These are phyloP conservation scores for Schwanniomyces polymorphus DNA, from an alignment of 805 yeast species.

Conservation along the genomic window DNA sequence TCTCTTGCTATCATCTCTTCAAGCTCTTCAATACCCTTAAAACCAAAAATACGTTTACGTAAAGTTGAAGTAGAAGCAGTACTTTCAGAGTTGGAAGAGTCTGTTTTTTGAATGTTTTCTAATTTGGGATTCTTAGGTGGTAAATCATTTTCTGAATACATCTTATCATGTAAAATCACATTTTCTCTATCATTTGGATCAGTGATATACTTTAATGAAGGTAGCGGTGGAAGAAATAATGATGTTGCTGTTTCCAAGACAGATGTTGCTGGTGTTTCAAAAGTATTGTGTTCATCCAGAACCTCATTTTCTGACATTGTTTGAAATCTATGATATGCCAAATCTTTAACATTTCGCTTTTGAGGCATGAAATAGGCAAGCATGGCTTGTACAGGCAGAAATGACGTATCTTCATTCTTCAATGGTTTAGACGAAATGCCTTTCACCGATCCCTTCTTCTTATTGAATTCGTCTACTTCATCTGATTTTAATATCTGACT, in stretches of 20 bases:
- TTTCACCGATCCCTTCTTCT: conserved; percentile 9
- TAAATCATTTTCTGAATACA: conserved; percentile 63
- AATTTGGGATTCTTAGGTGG: conserved; percentile 37
- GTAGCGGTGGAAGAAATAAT: conserved; percentile 77
- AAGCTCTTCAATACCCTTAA: conserved; percentile 40
- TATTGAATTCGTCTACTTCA: conserved; percentile 12
- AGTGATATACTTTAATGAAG: conserved; percentile 62
- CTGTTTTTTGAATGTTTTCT: not conserved
- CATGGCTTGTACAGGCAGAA: conserved; percentile 35
- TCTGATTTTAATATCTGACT: conserved; percentile 16
- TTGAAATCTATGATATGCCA: conserved; percentile 15
- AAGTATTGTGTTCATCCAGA: conserved; percentile 5
- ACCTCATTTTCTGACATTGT: conserved; percentile 16
- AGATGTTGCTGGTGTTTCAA: conserved; percentile 56
- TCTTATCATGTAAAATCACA: conserved; percentile 78
- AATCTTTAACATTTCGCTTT: conserved; percentile 17
- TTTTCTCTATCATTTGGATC: conserved; percentile 66
- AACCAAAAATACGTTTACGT: conserved; percentile 19
- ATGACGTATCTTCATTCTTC: conserved; percentile 14
- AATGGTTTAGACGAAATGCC: conserved; percentile 16
- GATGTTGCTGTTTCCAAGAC: conserved; percentile 77
- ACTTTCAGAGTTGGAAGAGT: not conserved
- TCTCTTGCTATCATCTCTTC: conserved; percentile 86
- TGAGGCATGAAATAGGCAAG: conserved; percentile 44
- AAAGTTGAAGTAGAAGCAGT: conserved; percentile 15